phyloP scores from a whole-genome alignment of 495 filamentous ascomycete genomes.

The Podospora sp. region DNA sequence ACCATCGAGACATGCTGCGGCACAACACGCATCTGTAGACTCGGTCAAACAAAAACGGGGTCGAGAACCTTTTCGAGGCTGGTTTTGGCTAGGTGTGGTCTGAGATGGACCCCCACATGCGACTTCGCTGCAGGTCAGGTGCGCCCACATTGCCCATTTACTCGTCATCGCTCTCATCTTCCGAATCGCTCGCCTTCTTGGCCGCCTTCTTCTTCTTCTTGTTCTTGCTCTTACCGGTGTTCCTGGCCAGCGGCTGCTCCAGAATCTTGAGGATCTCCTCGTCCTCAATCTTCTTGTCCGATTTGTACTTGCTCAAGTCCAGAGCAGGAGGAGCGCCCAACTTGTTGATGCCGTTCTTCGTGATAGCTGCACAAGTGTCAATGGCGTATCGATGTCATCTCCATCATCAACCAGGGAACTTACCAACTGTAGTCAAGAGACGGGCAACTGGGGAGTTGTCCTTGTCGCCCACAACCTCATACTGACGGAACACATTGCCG shows the following conservation, averaged over 20 bases:
- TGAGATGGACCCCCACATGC: not conserved
- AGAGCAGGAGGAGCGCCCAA: slow-evolving; percentile 71
- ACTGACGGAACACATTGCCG: slow-evolving; percentile 84
- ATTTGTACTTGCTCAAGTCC: slow-evolving; percentile 79
- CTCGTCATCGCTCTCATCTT: slow-evolving; percentile 47
- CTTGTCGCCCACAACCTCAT: slow-evolving; percentile 93
- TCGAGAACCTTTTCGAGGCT: not conserved
- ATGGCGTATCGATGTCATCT: slow-evolving; percentile 10
- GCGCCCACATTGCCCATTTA: slow-evolving; percentile 19
- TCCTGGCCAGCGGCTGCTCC: slow-evolving; percentile 77
- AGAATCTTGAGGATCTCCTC: slow-evolving; percentile 93
- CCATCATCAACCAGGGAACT: slow-evolving; percentile 34
- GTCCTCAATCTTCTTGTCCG: slow-evolving; percentile 96
- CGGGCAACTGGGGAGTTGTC: slow-evolving; percentile 80
- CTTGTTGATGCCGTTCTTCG: slow-evolving; percentile 92
- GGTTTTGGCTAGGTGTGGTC: not conserved
- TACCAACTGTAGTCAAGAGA: slow-evolving; percentile 89
- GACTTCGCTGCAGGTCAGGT: slow-evolving; percentile 14
- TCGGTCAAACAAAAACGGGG: not conserved
- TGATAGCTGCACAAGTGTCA: slow-evolving; percentile 70
- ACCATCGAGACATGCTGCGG: not conserved
- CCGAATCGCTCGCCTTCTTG: slow-evolving; percentile 58
- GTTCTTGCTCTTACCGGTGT: slow-evolving; percentile 86
- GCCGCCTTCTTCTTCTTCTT: slow-evolving; percentile 76
- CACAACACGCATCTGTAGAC: not conserved